A percentile compares a stretch with the other conserved stretches of the same genome.
Evolutionary conservation across 192 early-diverging fungal genomes (phyloP).

Genomic region (Lunasporangiospora selenospora): DNA sequence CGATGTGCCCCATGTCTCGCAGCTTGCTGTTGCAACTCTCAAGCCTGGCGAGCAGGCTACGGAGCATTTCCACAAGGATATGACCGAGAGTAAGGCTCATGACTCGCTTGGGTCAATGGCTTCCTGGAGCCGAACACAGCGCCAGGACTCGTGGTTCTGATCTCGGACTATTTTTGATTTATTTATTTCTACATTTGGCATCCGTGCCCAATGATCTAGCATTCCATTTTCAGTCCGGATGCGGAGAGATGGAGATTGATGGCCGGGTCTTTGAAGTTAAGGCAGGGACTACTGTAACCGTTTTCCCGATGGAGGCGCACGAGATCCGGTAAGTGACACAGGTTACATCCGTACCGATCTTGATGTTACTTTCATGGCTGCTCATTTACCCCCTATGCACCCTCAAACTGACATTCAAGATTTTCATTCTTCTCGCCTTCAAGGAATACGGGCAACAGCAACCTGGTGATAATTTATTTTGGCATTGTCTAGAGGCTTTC

Average conservation of each 20-base stretch:
- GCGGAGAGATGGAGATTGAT: constrained; percentile 50
- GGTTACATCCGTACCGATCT: no score
- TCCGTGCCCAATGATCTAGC: constrained; percentile 2
- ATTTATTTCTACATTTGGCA: neutral
- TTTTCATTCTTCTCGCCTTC: neutral
- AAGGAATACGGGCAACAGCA: constrained; percentile 42
- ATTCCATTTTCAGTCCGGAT: constrained; percentile 41
- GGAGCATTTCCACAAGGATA: constrained; percentile 41
- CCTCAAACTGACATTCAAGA: no score
- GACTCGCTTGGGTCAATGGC: no score
- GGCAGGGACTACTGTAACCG: constrained; percentile 45
- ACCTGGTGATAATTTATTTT: constrained; percentile 46
- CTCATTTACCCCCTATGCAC: no score
- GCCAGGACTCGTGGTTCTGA: no score
- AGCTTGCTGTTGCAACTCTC: constrained; percentile 43
- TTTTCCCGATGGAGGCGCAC: constrained; percentile 37
- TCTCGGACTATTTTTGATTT: no score
- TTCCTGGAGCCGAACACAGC: no score
- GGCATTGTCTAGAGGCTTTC: constrained; percentile 28
- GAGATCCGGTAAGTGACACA: constrained; percentile 48
- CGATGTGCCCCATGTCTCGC: constrained; percentile 44
- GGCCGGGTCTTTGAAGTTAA: constrained; percentile 38
- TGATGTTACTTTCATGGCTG: no score
- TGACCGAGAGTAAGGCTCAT: constrained; percentile 47
- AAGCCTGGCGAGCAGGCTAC: constrained; percentile 46